Percentiles rank a stretch among this genome's conserved stretches.
These are phyloP conservation scores for Jatropha podagrica DNA, from an alignment of 441 rosid species.

Conservation along the genomic window DNA sequence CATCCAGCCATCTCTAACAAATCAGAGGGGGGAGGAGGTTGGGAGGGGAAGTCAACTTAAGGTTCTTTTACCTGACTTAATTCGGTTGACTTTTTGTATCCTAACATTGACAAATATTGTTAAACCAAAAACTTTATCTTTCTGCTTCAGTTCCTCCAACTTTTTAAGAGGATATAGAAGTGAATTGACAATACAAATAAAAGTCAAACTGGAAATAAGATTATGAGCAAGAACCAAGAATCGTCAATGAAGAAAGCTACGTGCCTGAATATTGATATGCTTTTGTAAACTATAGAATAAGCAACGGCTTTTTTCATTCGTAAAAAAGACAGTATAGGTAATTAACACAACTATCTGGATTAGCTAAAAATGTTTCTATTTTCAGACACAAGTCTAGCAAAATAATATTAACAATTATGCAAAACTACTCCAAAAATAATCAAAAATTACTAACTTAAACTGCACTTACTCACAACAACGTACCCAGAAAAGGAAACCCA, in stretches of 20 bases:
- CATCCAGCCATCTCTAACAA: no score
- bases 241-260: slow-evolving; percentile 16
- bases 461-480: neutral
- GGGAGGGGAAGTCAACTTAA: neutral
- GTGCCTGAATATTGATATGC: neutral
- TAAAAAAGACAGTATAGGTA: neutral
- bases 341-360: neutral
- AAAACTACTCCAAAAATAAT: neutral
- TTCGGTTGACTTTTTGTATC: slow-evolving; percentile 13
- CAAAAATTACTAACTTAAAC: slow-evolving; percentile 3
- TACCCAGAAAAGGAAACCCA: slow-evolving; percentile 10
- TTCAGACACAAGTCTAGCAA: slow-evolving; percentile 3
- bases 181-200: slow-evolving; percentile 17
- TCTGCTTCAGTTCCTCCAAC: neutral
- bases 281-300: neutral
- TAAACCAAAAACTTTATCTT: neutral
- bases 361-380: slow-evolving; percentile 2
- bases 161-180: neutral
- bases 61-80: neutral
- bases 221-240: neutral
- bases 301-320: neutral
- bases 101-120: slow-evolving; percentile 7
- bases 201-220: slow-evolving; percentile 15
- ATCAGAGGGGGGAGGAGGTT: neutral
- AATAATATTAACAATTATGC: neutral